Evolutionary conservation across 2,329 filamentous ascomycete species (phyloP).

Genomic region (Alternaria conjuncta): DNA sequence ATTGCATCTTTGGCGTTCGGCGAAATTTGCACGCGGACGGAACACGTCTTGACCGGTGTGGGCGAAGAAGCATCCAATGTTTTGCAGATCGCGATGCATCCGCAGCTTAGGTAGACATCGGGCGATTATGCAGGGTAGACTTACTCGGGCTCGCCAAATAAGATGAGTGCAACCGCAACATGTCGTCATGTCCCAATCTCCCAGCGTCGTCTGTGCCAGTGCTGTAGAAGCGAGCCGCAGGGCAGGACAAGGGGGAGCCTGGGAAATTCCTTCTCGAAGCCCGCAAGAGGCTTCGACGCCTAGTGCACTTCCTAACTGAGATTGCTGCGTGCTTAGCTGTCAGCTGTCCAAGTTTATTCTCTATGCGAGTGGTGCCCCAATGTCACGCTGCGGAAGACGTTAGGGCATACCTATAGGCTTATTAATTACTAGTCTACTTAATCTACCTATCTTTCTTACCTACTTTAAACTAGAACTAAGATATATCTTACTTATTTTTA

Average conservation of each 20-base stretch:
- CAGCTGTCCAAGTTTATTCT: not conserved
- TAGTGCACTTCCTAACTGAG: constrained; percentile 9
- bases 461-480: too few species aligned
- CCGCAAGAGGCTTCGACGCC: constrained; percentile 9
- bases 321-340: not conserved
- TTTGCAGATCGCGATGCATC: constrained; percentile 13
- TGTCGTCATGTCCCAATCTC: constrained; percentile 30
- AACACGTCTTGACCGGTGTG: constrained; percentile 10
- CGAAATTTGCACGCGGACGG: constrained; percentile 32
- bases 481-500: too few species aligned
- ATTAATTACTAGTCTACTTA: too few species aligned
- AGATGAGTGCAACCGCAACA: constrained; percentile 18
- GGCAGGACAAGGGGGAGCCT: constrained; percentile 11
- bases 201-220: constrained; percentile 3
- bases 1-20: constrained; percentile 44
- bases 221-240: constrained; percentile 11
- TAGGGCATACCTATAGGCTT: too few species aligned
- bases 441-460: too few species aligned
- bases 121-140: constrained; percentile 15
- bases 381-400: too few species aligned
- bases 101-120: constrained; percentile 4
- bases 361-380: constrained; percentile 7
- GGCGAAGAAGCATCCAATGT: constrained; percentile 18
- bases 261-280: constrained; percentile 6
- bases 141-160: constrained; percentile 13